Percentiles rank a stretch among this genome's conserved stretches.
Conservation (phyloP, 108 stramenopile species). For the Asterionellopsis glacialis region DNA sequence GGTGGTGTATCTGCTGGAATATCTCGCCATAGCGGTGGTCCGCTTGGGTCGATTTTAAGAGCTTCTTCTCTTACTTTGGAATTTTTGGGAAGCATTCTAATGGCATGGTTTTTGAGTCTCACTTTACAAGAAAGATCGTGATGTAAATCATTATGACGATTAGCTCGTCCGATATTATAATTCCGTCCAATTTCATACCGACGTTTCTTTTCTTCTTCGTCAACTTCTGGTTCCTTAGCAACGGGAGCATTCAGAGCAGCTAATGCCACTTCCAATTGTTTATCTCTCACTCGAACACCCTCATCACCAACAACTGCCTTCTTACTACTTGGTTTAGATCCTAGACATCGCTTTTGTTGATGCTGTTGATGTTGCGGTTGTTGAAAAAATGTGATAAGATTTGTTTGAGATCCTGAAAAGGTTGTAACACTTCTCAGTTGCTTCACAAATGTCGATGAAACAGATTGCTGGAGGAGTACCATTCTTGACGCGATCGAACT, state of each 20-base stretch:
- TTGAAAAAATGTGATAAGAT: too few species aligned
- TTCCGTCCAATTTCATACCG: slow-evolving; percentile 58
- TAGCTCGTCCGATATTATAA: slow-evolving; percentile 72
- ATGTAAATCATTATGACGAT: slow-evolving; percentile 63
- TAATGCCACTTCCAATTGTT: slow-evolving; percentile 29
- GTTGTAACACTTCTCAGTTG: too few species aligned
- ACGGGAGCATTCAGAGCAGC: slow-evolving; percentile 35
- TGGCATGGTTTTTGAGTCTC: slow-evolving; percentile 66
- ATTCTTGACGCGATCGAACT: too few species aligned
- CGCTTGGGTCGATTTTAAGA: slow-evolving; percentile 31
- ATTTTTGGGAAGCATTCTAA: slow-evolving; percentile 68
- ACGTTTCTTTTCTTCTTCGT: slow-evolving; percentile 59
- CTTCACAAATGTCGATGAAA: too few species aligned
- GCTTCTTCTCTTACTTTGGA: slow-evolving; percentile 52
- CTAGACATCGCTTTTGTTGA: too few species aligned
- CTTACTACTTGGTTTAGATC: too few species aligned
- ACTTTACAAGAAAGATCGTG: slow-evolving; percentile 80
- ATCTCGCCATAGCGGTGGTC: slow-evolving; percentile 53
- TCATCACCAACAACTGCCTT: neutral
- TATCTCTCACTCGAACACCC: neutral
- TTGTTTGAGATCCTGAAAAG: too few species aligned
- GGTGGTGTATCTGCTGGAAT: slow-evolving; percentile 71
- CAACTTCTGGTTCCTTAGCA: slow-evolving; percentile 17
- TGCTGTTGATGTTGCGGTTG: too few species aligned
- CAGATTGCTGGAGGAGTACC: too few species aligned